Evolutionary conservation across 805 yeast species (phyloP).

Genomic region (Blastobotrys mokoenaii): DNA sequence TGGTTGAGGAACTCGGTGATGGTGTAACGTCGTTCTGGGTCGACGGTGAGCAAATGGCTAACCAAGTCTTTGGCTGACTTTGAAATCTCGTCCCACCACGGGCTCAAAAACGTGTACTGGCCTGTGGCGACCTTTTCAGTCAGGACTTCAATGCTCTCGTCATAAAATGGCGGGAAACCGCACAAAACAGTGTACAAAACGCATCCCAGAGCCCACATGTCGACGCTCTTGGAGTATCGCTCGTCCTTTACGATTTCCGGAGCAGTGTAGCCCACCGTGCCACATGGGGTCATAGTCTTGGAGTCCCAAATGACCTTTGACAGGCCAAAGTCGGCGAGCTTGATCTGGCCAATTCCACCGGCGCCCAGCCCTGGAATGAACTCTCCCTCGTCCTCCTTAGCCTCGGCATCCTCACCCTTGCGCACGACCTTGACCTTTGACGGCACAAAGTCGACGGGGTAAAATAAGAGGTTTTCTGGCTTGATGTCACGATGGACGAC

Average conservation of each 20-base stretch:
- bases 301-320: slow-evolving; percentile 84
- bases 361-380: slow-evolving; percentile 78
- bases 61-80: slow-evolving; percentile 63
- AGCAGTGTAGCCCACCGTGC: slow-evolving; percentile 97
- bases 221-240: slow-evolving; percentile 86
- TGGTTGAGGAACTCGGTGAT: slow-evolving; percentile 64
- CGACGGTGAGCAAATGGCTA: slow-evolving; percentile 57
- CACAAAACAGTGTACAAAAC: slow-evolving; percentile 87
- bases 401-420: slow-evolving; percentile 33
- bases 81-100: slow-evolving; percentile 87
- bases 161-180: slow-evolving; percentile 97
- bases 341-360: slow-evolving; percentile 83
- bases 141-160: slow-evolving; percentile 63
- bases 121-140: slow-evolving; percentile 78
- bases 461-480: slow-evolving; percentile 68
- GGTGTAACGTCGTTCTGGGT: slow-evolving; percentile 58
- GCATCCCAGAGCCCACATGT: slow-evolving; percentile 99
- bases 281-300: slow-evolving; percentile 95
- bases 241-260: slow-evolving; percentile 96
- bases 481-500: slow-evolving; percentile 76
- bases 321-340: slow-evolving; percentile 91
- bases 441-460: slow-evolving; percentile 42
- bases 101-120: slow-evolving; percentile 63
- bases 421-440: slow-evolving; percentile 26
- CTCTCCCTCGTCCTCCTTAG: slow-evolving; percentile 77